Base-by-base conservation (phyloP, 306 rosid genomes). In the Fragaria nilgerrensis region DNA sequence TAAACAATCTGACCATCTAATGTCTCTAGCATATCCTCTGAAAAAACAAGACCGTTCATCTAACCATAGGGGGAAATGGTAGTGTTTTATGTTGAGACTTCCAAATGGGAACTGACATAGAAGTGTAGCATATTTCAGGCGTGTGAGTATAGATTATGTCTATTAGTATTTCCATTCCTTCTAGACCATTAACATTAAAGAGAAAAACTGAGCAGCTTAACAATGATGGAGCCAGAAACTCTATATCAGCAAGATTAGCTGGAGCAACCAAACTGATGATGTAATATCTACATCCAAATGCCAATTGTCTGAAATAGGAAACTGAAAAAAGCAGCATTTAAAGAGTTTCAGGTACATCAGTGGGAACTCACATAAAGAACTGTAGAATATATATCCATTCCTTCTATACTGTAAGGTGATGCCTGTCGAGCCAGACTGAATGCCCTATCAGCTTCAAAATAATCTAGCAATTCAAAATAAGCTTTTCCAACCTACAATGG, bases 301-400 rank as follows among this genome's bases (percentile, higher is more conserved):
- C 70, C 15, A 39, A n/a, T 15, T 48, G 67, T 17, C 50, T 19
- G 25, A 48, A 48, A 64, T 17, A 25, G 20, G 43, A 17, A 32
- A 23, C 27, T 23, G 32, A 17, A 66, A 19, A 55, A 58, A 22
- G 48, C 55, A 27, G 37, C 68, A 72, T 73, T 48, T 34, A 50
- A 65, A 68, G 70, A 32, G 44, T 67, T 34, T 53, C 49, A 23
- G 19, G 52, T 53, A 39, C 29, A 74, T 76, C 73, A 78, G 67
- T 59, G 49, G 56, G 69, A 63, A 91, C 99, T 89, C 87, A 96
- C 99, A 82, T 91, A 96, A 82, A 96, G 97, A 75, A 96, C 99
- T 68, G 99, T 96, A 39, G 99, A 96, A 83, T 92, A 92, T 66
- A 89, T 70, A 86, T 96, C 98, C 99, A 92, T 96, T 82, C 98